Conservation (phyloP, 2,329 filamentous ascomycete species). For the Microascus cirrosus region DNA sequence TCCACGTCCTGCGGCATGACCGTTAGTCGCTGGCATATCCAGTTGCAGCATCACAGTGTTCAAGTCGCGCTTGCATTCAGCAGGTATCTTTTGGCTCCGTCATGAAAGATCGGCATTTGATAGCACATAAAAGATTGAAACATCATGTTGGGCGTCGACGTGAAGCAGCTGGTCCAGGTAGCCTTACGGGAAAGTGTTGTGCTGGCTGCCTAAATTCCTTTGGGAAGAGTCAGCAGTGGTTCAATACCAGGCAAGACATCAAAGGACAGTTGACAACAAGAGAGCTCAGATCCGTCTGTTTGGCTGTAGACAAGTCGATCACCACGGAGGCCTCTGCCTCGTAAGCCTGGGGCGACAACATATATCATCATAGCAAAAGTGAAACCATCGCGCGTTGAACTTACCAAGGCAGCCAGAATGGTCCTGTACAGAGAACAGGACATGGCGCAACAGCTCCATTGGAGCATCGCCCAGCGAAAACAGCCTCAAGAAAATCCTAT, state of each 20-base stretch:
- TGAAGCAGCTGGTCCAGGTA: not conserved
- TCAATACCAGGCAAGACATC: not conserved
- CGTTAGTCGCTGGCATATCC: not conserved
- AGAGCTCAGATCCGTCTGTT: constrained; percentile 38
- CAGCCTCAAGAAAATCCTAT: not conserved
- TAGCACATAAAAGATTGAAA: constrained; percentile 25
- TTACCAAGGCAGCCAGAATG: not conserved
- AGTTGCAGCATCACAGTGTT: not conserved
- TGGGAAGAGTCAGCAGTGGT: not conserved
- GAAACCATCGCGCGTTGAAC: not conserved
- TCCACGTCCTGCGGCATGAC: too few relatives aligned
- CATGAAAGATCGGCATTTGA: constrained; percentile 32
- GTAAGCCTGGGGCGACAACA: constrained; percentile 39
- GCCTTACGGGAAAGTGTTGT: not conserved
- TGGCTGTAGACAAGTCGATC: constrained; percentile 45
- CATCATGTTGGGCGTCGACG: not conserved
- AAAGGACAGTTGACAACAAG: not conserved
- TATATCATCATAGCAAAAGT: constrained; percentile 26
- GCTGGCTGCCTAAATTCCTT: not conserved
- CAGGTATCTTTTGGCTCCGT: constrained; percentile 15
- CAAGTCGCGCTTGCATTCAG: not conserved
- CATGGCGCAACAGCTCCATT: too few relatives aligned
- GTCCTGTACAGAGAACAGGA: not conserved
- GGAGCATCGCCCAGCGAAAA: not conserved
- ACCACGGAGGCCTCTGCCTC: constrained; percentile 35